Base-by-base conservation (phyloP, 1,284 basidiomycete species). In the Bjerkandera adusta region DNA sequence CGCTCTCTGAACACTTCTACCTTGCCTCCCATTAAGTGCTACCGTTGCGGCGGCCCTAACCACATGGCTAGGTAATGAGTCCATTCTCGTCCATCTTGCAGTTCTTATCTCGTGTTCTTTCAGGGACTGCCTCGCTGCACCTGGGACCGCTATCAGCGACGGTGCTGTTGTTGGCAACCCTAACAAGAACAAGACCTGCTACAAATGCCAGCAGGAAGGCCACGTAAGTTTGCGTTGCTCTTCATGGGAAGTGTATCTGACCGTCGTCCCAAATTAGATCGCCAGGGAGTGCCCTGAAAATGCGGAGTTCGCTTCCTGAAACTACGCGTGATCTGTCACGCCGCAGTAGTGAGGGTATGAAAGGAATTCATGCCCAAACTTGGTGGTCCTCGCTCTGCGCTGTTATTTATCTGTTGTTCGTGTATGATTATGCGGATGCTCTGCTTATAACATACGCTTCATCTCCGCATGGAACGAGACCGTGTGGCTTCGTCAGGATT, bases 201-300 rank as follows among this genome's bases (percentile, higher is more conserved):
- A 89, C 69, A 89, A 88, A 62, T 92, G 89, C 61, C 84, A 89
- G 61, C 80, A 85, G 63, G 84, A 87, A 64, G 89, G 89, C 53
- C 89, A 92, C 72, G 89, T 92, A 58, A 60, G 77, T 67, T 27
- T 18, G 21, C 8, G 12, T n/a, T 20, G 16, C 38, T 21, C 32
- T 18, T 26, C 22, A n/a, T 22, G 22, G 5, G 4, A 12, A 5
- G 13, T 25, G 20, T 35, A 7, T 24, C 45, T 43, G 5, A 47
- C 16, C 20, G 20, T 15, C 30, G 20, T 12, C 21, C 4, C 32
- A 26, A 16, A 48, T 3, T 54, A 90, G 86, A 87, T 90, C 62
- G 85, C 87, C 36, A 77, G 83, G 64, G 85, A 89, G 49, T 90
- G 87, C 64, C 81, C 83, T 27, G 84, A 88, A 64, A 79, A 71